Conservation (phyloP, 805 yeast species). For the Teunomyces panamensis region DNA sequence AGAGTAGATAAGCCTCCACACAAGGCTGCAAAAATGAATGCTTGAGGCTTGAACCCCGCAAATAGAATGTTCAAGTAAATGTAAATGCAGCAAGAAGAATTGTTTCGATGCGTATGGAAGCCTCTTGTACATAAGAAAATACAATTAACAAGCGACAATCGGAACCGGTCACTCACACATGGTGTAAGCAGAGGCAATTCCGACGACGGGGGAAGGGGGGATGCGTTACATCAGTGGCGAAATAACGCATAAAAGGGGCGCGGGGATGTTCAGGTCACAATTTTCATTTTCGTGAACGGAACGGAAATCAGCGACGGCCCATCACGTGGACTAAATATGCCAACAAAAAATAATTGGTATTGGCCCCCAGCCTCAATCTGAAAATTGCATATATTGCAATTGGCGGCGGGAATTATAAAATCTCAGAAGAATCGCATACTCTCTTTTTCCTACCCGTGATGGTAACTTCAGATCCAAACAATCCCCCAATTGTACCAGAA, state of each 20-base stretch:
- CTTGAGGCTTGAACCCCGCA: no score
- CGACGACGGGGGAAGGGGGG: no score
- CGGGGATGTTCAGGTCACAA: not conserved
- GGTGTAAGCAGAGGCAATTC: no score
- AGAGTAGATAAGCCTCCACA: no score
- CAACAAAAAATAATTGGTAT: not conserved
- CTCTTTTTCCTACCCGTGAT: not conserved
- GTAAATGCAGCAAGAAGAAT: no score
- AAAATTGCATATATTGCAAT: no score
- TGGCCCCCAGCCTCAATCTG: not conserved
- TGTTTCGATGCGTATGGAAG: no score
- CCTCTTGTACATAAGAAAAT: not conserved
- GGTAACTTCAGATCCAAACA: constrained; percentile 16
- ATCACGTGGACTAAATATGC: not conserved
- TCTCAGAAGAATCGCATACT: no score
- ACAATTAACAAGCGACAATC: not conserved
- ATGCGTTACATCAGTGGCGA: not conserved
- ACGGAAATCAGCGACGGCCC: not conserved
- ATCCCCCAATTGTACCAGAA: constrained; percentile 53
- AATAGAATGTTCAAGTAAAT: no score
- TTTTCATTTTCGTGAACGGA: not conserved
- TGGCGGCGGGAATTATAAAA: no score
- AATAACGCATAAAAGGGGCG: not conserved
- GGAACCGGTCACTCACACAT: no score
- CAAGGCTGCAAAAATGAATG: no score